Evolutionary conservation across 2,329 filamentous ascomycete species (phyloP), one percentile per base, ranked within the genome.

Genomic region (Aspergillus luchuensis): DNA sequence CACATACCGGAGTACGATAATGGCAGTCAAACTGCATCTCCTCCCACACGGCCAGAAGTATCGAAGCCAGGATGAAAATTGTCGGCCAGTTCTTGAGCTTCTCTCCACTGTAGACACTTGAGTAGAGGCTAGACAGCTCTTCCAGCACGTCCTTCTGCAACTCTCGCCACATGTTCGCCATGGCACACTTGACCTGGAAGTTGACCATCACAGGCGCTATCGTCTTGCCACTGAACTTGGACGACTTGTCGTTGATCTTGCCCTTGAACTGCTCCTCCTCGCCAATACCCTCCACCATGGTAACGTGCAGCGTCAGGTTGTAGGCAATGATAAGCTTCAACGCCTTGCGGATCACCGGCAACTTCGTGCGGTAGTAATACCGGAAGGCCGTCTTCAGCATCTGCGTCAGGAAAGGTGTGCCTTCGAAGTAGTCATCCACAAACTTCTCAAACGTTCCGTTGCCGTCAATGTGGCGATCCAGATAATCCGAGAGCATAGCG

Each of bases 11-110:
- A 3, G 96, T 89, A 56, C 94, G 90, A 84, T 97, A 98, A 80
- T 97, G 91, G 84, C 91, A 96, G 80, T 98, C 94, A 73, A 97
- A 98, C 77, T 98, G 93, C 88, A 98, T 97, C 84, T 97, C 90
- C 77, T 98, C 94, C 94, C 94, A 98, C 19, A 98, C 92, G 10
- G 91, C 91, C 51, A 98, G 84, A 36, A 98, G 86, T 65, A 98
- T 95, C 4, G 91, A 93, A 8, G 93, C 94, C 58, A 97, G 84
- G 86, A 98, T 96, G 84, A 97, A 98, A 76, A 98, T 98, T 52
- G 93, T 97, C 2, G 94, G 94, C 94, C 94, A 98, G 81, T 97
- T 96, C 87, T 97, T 97, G 69, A 97, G 87, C 78, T 96, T 94
- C 77, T 97, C 94, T 61, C 94, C 94, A 70, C 91, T 96, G 84